Base-by-base conservation (phyloP, 2,329 filamentous ascomycete genomes). In the Penicillium sp. region DNA sequence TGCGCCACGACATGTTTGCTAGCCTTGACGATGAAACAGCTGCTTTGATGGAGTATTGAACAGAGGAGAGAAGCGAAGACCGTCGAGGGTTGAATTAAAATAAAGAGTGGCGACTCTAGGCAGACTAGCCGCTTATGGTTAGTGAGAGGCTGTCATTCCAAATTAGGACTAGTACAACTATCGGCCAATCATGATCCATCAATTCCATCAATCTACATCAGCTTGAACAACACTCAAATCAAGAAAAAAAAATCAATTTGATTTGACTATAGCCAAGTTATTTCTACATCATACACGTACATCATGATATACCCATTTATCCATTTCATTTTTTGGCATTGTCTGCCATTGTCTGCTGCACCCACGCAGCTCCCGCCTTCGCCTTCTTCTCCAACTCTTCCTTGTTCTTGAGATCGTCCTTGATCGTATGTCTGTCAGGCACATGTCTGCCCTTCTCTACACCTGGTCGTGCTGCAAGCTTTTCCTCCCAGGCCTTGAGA, bases 391-490 rank as follows among this genome's bases (percentile, higher is more conserved):
- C 85, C 61, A 84, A 76, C 66, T 81, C 77, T 62, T 81, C 68
- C 63, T 81, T 81, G 64, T 84, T 76, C 65, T 78, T 78, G 47
- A 83, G 56, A 55, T 87, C 71, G 23, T 88, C 84, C 64, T 79
- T 86, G 65, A 84, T 78, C 8, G 68, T 79, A 65, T 91, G 83
- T 28, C 74, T 81, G 11, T 81, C 77, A 3, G 90, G 90, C 12
- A 93, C 84, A 73, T 93, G 80, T 55, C 85, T 79, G 20, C 90
- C 91, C 72, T 87, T 89, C 74, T 93, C 84, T 18, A 92, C 82
- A 1, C 80, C 90, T 0, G 87, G 85, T 1, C 90, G 82, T 61
- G 82, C 79, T 16, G 85, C 77, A 74, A 96, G 81, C 59, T 79
- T 81, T 63, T 89, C 82, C 60, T 93, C 80, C 91, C 91, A 96